phyloP scores from a whole-genome alignment of 257 asterid species.

The Buddleja alternifolia region DNA sequence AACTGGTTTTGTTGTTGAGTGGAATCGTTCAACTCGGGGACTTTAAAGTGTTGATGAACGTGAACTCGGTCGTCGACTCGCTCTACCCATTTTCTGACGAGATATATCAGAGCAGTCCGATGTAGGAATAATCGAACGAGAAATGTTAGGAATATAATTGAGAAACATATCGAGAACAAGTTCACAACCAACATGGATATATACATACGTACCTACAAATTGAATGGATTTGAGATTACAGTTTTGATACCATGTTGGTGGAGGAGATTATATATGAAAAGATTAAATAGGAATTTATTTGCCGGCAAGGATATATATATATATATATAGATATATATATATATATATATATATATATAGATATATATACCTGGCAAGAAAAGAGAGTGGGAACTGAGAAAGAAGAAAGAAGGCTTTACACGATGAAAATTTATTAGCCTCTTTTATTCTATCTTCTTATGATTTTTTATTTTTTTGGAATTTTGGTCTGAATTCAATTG shows the following conservation, averaged over 20 bases:
- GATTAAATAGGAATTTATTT: no score
- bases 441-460: neutral
- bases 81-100: constrained; percentile 36
- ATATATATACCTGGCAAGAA: neutral
- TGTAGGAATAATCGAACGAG: constrained; percentile 41
- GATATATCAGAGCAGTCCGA: constrained; percentile 47
- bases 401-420: neutral
- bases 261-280: no score
- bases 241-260: constrained; percentile 7
- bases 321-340: no score
- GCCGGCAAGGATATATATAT: constrained; percentile 18
- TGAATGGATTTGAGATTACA: neutral
- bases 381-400: neutral
- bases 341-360: no score
- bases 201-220: neutral
- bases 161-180: constrained; percentile 13
- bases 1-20: constrained; percentile 49
- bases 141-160: constrained; percentile 12
- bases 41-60: constrained; percentile 53
- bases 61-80: constrained; percentile 54
- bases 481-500: no score
- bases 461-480: no score
- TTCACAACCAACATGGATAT: constrained; percentile 32
- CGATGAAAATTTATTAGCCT: neutral
- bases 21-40: constrained; percentile 49